These are phyloP conservation scores for Globisporangium barbulae DNA, from an alignment of 352 stramenopile genomes.

Conservation along the genomic window DNA sequence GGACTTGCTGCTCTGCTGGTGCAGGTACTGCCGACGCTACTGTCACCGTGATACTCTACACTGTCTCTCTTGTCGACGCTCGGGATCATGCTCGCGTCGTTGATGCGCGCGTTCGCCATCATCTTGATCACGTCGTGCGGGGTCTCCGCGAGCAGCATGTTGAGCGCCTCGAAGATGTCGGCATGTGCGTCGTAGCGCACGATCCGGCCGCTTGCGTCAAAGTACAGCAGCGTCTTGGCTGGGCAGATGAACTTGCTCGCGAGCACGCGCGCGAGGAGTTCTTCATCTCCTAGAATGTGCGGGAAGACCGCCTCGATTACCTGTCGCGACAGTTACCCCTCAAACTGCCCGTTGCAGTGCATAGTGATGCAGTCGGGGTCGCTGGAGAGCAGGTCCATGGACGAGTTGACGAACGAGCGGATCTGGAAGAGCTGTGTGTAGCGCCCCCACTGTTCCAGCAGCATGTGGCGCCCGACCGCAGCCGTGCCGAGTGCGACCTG, in stretches of 20 bases:
- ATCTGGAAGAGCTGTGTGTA: constrained; percentile 20
- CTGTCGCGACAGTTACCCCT: not conserved
- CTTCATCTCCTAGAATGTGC: not conserved
- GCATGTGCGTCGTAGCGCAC: constrained; percentile 9
- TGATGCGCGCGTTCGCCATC: constrained; percentile 1
- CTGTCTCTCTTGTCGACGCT: not conserved
- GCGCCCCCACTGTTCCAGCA: constrained; percentile 20
- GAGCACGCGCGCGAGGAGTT: not conserved
- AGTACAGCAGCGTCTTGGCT: constrained; percentile 4
- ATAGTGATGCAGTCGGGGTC: not conserved
- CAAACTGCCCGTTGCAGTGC: constrained; percentile 7
- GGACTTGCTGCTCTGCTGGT: not conserved
- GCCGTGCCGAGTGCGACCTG: constrained; percentile 1
- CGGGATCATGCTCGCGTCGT: not conserved
- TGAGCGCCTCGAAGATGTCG: constrained; percentile 10
- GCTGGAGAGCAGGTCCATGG: not conserved
- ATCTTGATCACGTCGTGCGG: constrained; percentile 6
- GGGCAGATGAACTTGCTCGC: constrained; percentile 2
- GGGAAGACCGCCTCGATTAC: constrained; percentile 11
- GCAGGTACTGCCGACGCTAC: not conserved
- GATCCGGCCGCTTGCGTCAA: constrained; percentile 4
- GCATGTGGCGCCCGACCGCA: constrained; percentile 2
- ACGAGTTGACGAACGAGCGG: not conserved
- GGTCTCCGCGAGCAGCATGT: constrained; percentile 1
- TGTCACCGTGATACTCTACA: not conserved